Conservation (phyloP, 2,329 filamentous ascomycete genomes). For the Thermoascus crustaceus region DNA sequence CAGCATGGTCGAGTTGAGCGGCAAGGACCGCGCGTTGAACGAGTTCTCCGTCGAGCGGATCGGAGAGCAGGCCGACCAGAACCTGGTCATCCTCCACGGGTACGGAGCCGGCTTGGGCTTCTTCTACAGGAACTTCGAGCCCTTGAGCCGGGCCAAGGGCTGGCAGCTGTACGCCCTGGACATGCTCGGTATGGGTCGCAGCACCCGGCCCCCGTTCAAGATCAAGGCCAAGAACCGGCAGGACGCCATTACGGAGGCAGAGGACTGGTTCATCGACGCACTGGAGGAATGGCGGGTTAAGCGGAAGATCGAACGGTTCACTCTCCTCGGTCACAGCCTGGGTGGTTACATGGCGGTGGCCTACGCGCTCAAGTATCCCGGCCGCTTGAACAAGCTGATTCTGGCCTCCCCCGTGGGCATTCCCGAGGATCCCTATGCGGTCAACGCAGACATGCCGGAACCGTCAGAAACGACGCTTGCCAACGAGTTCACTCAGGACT, state of each 20-base stretch:
- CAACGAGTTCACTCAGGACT: constrained; percentile 73
- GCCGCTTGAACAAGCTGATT: constrained; percentile 89
- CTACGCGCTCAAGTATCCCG: constrained; percentile 94
- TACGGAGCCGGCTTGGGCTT: constrained; percentile 95
- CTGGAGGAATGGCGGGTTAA: constrained; percentile 91
- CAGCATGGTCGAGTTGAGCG: constrained; percentile 72
- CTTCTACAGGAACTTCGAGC: constrained; percentile 97
- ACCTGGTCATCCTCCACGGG: constrained; percentile 90
- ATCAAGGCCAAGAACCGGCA: constrained; percentile 74
- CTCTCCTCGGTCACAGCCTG: constrained; percentile 82
- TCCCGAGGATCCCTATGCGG: constrained; percentile 86
- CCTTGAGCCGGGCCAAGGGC: constrained; percentile 65
- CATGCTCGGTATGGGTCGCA: constrained; percentile 89
- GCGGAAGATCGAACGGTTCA: constrained; percentile 86
- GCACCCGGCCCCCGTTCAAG: constrained; percentile 71
- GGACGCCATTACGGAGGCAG: constrained; percentile 76
- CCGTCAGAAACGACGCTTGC: constrained; percentile 63
- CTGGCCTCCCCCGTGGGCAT: constrained; percentile 90
- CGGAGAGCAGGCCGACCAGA: constrained; percentile 71
- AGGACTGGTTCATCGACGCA: constrained; percentile 92
- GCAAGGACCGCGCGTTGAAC: constrained; percentile 80
- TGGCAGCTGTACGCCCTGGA: constrained; percentile 94
- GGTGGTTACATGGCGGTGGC: constrained; percentile 92
- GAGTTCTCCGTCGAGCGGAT: constrained; percentile 85
- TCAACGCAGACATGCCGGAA: constrained; percentile 71